Base-by-base conservation (phyloP, 805 yeast species). In the Starmerella geochares region DNA sequence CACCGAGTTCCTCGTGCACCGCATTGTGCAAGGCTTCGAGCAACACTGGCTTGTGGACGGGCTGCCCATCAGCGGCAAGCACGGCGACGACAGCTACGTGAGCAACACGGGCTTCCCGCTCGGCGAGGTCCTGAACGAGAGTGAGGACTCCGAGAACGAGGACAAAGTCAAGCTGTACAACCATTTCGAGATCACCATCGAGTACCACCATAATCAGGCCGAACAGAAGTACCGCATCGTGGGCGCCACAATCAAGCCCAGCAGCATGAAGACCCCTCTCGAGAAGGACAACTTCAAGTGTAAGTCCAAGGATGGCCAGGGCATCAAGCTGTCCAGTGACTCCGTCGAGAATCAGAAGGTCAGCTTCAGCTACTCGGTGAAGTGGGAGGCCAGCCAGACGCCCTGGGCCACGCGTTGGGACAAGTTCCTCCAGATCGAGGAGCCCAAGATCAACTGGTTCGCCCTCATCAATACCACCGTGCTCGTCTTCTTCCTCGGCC, bases 381-480 rank as follows among this genome's bases (percentile, higher is more conserved):
- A 64, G 31, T 92, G 90, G 73, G 65, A 68, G 19, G 76, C 75
- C 48, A 81, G 90, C 8, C 72, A 71, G 5, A 84, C 92, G 2
- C 78, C 80, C 3, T 92, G 97, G 97, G 97, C 96, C 29, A 90
- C 97, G 2, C 80, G 98, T 70, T 92, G 98, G 98, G 98, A 92
- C 67, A 86, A 86, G 67, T 92, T 92, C 65, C 72, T 92, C 61
- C 94, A 86, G 60, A 92, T 84, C 21, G 27, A 16, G 20, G 95
- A 86, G 63, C 94, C 96, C 50, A 82, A 83, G 63, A 84, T 92
- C 59, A 96, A 92, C 69, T 90, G 97, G 96, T 85, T 87, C 61
- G 86, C 96, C 1, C 76, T 92, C 59, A 70, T 87, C 57, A 87
- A 87, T 68, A 86, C 94, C 55, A 79, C 94, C 3, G 65, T 88